These are phyloP conservation scores for Cyberlindnera galapagoensis DNA, from an alignment of 805 yeast genomes.

Conservation along the genomic window DNA sequence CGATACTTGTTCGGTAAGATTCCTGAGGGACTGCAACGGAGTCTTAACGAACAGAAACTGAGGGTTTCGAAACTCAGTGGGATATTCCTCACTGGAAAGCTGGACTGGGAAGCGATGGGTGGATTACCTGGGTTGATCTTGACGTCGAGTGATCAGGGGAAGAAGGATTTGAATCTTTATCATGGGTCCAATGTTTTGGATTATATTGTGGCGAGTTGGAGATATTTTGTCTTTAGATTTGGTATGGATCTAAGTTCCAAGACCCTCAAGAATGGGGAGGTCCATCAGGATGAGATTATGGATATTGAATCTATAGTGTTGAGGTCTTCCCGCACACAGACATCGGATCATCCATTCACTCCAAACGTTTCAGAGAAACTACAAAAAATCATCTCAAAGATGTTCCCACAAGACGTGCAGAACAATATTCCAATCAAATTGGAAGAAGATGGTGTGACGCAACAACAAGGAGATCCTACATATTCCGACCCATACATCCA, in stretches of 20 bases:
- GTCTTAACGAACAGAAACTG: slow-evolving; percentile 53
- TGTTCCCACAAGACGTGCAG: slow-evolving; percentile 50
- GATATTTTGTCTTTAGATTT: slow-evolving; percentile 77
- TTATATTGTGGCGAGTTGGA: slow-evolving; percentile 72
- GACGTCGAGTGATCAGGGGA: slow-evolving; percentile 75
- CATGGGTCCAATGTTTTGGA: slow-evolving; percentile 43
- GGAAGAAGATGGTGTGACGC: slow-evolving; percentile 10
- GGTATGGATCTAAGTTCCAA: slow-evolving; percentile 46
- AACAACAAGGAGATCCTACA: slow-evolving; percentile 29
- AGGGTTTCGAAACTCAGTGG: slow-evolving; percentile 52
- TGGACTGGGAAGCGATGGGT: slow-evolving; percentile 75
- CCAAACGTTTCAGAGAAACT: slow-evolving; percentile 5
- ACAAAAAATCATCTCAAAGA: slow-evolving; percentile 33
- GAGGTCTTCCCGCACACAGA: background rate
- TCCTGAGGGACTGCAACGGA: slow-evolving; percentile 83
- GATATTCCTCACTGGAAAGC: slow-evolving; percentile 72
- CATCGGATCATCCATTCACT: slow-evolving; percentile 4
- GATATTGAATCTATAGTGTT: slow-evolving; percentile 13
- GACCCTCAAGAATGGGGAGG: slow-evolving; percentile 18
- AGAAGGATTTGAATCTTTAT: slow-evolving; percentile 45
- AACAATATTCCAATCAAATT: slow-evolving; percentile 31
- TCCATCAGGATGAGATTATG: slow-evolving; percentile 30
- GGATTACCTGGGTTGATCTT: slow-evolving; percentile 88
- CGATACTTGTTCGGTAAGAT: slow-evolving; percentile 68
- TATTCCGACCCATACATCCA: slow-evolving; percentile 29